Percentiles rank a stretch among this genome's conserved stretches.
Conservation (phyloP, 2,329 filamentous ascomycete genomes). For the Rutstroemia sp. region DNA sequence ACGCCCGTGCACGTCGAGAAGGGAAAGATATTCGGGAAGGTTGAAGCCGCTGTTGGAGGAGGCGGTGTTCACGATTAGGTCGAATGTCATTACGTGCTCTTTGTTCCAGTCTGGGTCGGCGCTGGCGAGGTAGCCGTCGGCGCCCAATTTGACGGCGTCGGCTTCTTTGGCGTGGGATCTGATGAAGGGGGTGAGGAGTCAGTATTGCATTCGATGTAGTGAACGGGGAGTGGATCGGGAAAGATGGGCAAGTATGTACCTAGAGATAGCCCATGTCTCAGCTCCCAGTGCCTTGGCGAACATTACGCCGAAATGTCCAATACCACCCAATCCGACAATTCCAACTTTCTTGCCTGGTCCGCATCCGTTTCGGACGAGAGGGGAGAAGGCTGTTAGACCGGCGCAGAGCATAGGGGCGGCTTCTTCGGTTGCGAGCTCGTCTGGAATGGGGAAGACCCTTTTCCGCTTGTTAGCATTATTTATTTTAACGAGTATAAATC, state of each 20-base stretch:
- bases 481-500: neutral
- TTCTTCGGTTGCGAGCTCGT: conserved; percentile 52
- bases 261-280: conserved; percentile 55
- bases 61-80: conserved; percentile 70
- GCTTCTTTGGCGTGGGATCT: conserved; percentile 49
- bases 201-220: neutral
- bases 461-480: neutral
- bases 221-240: neutral
- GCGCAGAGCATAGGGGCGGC: conserved; percentile 81
- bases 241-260: conserved; percentile 18
- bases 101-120: conserved; percentile 50
- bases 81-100: conserved; percentile 56
- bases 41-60: conserved; percentile 62
- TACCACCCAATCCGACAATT: conserved; percentile 64
- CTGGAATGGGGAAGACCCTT: conserved; percentile 60
- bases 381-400: conserved; percentile 72
- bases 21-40: conserved; percentile 62
- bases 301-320: conserved; percentile 64
- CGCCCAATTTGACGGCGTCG: conserved; percentile 52
- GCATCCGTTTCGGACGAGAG: conserved; percentile 66
- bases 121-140: conserved; percentile 53
- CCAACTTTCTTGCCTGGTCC: conserved; percentile 75
- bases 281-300: conserved; percentile 62
- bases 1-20: conserved; percentile 73
- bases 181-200: too few relatives aligned